Evolutionary conservation across 2,329 filamentous ascomycete species (phyloP).

Genomic region (Pseudopyricularia javanii): DNA sequence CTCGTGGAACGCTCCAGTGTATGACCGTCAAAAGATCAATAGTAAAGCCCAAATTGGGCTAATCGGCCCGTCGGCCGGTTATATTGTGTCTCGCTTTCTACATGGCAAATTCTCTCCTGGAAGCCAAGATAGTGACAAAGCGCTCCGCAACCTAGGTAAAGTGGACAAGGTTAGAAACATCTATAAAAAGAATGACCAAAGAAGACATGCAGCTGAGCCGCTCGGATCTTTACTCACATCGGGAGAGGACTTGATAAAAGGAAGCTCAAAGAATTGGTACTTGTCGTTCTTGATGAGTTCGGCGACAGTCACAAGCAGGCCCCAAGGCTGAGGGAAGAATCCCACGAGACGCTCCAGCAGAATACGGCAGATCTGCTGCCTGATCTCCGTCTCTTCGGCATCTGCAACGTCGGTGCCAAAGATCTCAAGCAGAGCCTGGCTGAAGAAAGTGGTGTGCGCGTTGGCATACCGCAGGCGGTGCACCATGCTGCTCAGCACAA

Average conservation of each 20-base stretch:
- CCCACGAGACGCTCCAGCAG: conserved; percentile 79
- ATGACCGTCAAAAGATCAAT: background rate
- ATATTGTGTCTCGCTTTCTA: background rate
- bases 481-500: conserved; percentile 69
- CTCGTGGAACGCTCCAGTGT: background rate
- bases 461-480: conserved; percentile 90
- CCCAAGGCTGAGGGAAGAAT: conserved; percentile 92
- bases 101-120: background rate
- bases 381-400: conserved; percentile 68
- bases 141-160: conserved; percentile 15
- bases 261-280: conserved; percentile 84
- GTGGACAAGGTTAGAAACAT: background rate
- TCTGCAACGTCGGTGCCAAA: conserved; percentile 66
- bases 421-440: conserved; percentile 68
- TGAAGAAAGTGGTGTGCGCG: conserved; percentile 86
- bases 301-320: conserved; percentile 73
- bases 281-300: conserved; percentile 87
- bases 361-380: conserved; percentile 82
- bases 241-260: conserved; percentile 80
- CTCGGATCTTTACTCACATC: conserved; percentile 46
- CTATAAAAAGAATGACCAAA: background rate
- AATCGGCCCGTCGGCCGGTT: background rate
- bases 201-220: background rate
- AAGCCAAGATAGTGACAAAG: conserved; percentile 14
- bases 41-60: background rate